Base-by-base conservation (phyloP, 163 green algal species). In the Chloromonas sp. region DNA sequence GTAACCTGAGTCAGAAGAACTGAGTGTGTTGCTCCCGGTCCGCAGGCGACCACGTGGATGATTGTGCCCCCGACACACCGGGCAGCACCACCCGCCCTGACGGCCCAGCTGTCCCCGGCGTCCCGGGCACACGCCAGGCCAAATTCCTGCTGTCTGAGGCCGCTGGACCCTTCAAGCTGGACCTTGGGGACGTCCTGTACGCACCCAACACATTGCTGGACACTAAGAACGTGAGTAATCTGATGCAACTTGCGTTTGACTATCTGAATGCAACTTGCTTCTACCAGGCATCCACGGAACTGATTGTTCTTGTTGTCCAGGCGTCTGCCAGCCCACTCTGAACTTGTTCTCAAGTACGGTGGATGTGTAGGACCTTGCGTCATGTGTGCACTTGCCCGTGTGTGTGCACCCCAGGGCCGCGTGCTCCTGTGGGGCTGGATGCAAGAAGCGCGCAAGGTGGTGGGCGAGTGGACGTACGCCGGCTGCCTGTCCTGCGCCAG, bases 111-210 rank as follows among this genome's bases (percentile, higher is more conserved):
- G 66, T 74, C 66, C 66, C 66, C 5, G 66, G 66, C 66, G 66
- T 15, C 5, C 66, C 66, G 5, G 5, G 66, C 66, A 11, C 66
- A 11, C 11, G 5, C 5, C 66, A 2, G 13, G 71, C 2, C 71
- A 84, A 88, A 1, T 96, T 96, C 85, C 76, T 93, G 58, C 60
- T 96, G 70, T 87, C 89, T 0, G 58, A 79, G 0, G 92, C 95
- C 2, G 87, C 85, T 14, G 94, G 93, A 0, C 94, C 95, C 0
- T 92, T 92, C 71, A 84, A 84, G 8, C 90, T 98, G 36, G 95
- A 98, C 86, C 85, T 98, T 14, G 95, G 95, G 0, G 94, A 98
- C 85, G 87, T 96, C 1, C 86, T 98, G 36, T 98, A 98, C 79
- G 95, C 95, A 1, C 95, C 95, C 57, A 98, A 98, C 87, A 89